Evolutionary conservation across 371 early-diverging fungal genomes (phyloP).

Genomic region (Rhizomucor pusillus): DNA sequence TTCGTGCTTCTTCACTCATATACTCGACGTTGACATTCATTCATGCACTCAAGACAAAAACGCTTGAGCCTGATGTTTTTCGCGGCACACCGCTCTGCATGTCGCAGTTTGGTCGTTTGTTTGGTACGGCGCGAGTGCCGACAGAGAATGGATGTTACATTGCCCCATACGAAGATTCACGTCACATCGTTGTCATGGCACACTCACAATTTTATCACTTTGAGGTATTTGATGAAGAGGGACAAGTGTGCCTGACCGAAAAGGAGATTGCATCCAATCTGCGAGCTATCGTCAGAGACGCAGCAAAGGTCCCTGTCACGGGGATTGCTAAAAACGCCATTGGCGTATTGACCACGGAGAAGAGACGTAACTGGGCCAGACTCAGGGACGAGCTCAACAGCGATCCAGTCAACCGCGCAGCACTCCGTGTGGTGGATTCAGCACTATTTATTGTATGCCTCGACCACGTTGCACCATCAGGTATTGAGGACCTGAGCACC

Average conservation of each 20-base stretch:
- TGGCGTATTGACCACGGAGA: slow-evolving; percentile 66
- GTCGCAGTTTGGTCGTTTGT: slow-evolving; percentile 64
- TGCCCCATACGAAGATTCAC: slow-evolving; percentile 39
- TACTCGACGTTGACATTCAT: slow-evolving; percentile 55
- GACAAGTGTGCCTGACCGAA: slow-evolving; percentile 37
- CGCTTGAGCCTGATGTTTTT: slow-evolving; percentile 63
- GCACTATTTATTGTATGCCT: slow-evolving; percentile 82
- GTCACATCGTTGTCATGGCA: slow-evolving; percentile 65
- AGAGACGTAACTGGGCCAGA: slow-evolving; percentile 74
- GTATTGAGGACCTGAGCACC: slow-evolving; percentile 44
- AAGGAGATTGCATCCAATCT: slow-evolving; percentile 51
- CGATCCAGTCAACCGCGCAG: slow-evolving; percentile 52
- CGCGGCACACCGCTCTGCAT: slow-evolving; percentile 66
- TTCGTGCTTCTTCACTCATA: slow-evolving; percentile 49
- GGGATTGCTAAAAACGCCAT: slow-evolving; percentile 53
- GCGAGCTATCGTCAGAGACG: slow-evolving; percentile 40
- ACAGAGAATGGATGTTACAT: slow-evolving; percentile 54
- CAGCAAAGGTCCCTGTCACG: slow-evolving; percentile 30
- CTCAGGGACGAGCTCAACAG: slow-evolving; percentile 38
- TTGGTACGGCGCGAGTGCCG: slow-evolving; percentile 61
- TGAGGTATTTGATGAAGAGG: slow-evolving; percentile 60
- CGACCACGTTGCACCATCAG: slow-evolving; percentile 61
- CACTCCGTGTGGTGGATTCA: slow-evolving; percentile 61
- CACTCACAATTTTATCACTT: slow-evolving; percentile 67
- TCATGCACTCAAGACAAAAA: slow-evolving; percentile 40